phyloP scores from a whole-genome alignment of 371 early-diverging fungal genomes.

The Quaeritorhiza haematococci region DNA sequence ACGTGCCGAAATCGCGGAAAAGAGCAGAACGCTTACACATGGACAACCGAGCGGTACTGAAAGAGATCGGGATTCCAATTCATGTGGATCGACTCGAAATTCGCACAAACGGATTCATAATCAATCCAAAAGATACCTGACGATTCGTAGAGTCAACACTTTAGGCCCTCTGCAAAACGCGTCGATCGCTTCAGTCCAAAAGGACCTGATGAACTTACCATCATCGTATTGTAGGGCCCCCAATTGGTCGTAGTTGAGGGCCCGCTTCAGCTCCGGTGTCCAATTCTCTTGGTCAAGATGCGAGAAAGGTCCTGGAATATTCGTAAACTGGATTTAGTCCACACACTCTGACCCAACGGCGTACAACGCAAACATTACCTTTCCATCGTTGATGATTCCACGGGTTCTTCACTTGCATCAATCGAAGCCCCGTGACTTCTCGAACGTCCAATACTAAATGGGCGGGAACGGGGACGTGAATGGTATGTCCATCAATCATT shows the following conservation, averaged over 20 bases:
- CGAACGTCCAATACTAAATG: slow-evolving; percentile 54
- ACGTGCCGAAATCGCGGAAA: too few relatives aligned
- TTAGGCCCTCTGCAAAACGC: neutral
- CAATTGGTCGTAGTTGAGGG: slow-evolving; percentile 65
- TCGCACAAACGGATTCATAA: slow-evolving; percentile 67
- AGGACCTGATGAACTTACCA: slow-evolving; percentile 36
- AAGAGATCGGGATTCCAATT: slow-evolving; percentile 84
- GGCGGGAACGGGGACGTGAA: neutral
- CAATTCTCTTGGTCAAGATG: slow-evolving; percentile 64
- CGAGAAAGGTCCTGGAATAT: slow-evolving; percentile 51
- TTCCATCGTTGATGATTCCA: slow-evolving; percentile 87
- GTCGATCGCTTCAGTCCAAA: slow-evolving; percentile 28
- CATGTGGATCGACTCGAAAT: slow-evolving; percentile 80
- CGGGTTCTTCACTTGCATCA: slow-evolving; percentile 77
- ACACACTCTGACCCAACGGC: neutral
- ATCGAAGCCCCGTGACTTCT: slow-evolving; percentile 37
- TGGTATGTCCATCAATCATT: neutral
- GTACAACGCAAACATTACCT: slow-evolving; percentile 32
- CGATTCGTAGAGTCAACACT: neutral
- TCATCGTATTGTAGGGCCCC: slow-evolving; percentile 62
- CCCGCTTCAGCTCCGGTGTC: slow-evolving; percentile 62
- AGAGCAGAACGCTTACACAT: too few relatives aligned
- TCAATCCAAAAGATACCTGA: slow-evolving; percentile 80
- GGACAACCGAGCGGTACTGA: slow-evolving; percentile 54
- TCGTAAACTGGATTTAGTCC: neutral